phyloP scores from a whole-genome alignment of 225 moss, liverwort and hornwort genomes.

The Thuidium tamariscinum region DNA sequence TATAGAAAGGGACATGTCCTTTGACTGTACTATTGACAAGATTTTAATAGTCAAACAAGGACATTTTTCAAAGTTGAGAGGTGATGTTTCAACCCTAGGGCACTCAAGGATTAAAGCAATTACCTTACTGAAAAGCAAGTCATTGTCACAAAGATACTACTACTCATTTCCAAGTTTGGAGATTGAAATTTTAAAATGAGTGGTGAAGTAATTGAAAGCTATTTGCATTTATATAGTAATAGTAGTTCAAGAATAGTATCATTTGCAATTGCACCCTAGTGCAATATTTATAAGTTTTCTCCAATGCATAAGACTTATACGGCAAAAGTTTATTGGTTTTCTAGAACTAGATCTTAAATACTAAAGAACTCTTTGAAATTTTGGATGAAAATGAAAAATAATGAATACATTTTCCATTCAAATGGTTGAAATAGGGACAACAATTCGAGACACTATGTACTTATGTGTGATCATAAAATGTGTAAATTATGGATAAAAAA shows the following conservation, averaged over 20 bases:
- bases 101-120: too few relatives aligned
- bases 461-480: neutral
- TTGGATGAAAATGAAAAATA: neutral
- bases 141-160: too few relatives aligned
- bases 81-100: too few relatives aligned
- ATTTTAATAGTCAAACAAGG: too few relatives aligned
- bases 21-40: too few relatives aligned
- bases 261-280: rapidly evolving
- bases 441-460: rapidly evolving
- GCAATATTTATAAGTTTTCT: neutral
- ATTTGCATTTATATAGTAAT: neutral
- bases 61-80: too few relatives aligned
- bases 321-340: neutral
- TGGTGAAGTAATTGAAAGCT: neutral
- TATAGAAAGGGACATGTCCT: too few relatives aligned
- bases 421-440: rapidly evolving
- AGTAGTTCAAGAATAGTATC: too few relatives aligned
- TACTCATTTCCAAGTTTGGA: rapidly evolving
- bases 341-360: rapidly evolving
- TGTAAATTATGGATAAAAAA: neutral
- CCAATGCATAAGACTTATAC: rapidly evolving
- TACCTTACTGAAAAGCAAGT: too few relatives aligned
- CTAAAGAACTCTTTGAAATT: neutral
- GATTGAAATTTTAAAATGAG: neutral
- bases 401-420: rapidly evolving